Conservation (phyloP, 2,329 filamentous ascomycete genomes). For the Aspergillus fructus region DNA sequence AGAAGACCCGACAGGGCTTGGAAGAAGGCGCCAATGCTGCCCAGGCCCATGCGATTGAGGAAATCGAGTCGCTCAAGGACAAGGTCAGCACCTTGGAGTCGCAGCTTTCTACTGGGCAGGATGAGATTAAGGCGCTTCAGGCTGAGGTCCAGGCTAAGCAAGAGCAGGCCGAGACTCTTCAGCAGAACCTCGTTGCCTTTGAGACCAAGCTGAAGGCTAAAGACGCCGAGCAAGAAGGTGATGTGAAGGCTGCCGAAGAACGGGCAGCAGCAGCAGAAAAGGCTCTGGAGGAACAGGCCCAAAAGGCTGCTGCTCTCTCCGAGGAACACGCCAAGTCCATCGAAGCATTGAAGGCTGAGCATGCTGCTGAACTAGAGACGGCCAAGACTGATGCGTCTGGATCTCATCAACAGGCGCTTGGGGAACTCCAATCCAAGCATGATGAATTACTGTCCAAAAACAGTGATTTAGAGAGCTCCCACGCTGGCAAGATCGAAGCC, state of each 20-base stretch:
- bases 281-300: slow-evolving; percentile 35
- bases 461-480: slow-evolving; percentile 29
- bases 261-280: slow-evolving; percentile 34
- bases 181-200: slow-evolving; percentile 36
- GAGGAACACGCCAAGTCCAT: slow-evolving; percentile 36
- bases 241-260: slow-evolving; percentile 34
- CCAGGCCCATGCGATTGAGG: slow-evolving; percentile 33
- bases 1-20: slow-evolving; percentile 32
- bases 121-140: slow-evolving; percentile 36
- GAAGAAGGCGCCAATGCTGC: slow-evolving; percentile 35
- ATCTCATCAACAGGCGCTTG: slow-evolving; percentile 30
- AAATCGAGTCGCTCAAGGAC: slow-evolving; percentile 37
- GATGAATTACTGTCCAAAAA: slow-evolving; percentile 31
- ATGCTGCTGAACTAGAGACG: slow-evolving; percentile 36
- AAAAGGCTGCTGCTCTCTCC: slow-evolving; percentile 27
- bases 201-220: slow-evolving; percentile 40
- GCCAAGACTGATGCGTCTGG: slow-evolving; percentile 29
- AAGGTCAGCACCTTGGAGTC: slow-evolving; percentile 35
- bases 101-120: slow-evolving; percentile 30
- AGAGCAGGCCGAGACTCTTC: slow-evolving; percentile 36
- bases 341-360: slow-evolving; percentile 34
- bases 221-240: slow-evolving; percentile 34
- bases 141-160: slow-evolving; percentile 36
- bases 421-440: slow-evolving; percentile 34
- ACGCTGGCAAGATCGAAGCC: slow-evolving; percentile 32